These are phyloP conservation scores for Fallopia convolvulus DNA, from an alignment of 148 eudicot species.

Conservation along the genomic window DNA sequence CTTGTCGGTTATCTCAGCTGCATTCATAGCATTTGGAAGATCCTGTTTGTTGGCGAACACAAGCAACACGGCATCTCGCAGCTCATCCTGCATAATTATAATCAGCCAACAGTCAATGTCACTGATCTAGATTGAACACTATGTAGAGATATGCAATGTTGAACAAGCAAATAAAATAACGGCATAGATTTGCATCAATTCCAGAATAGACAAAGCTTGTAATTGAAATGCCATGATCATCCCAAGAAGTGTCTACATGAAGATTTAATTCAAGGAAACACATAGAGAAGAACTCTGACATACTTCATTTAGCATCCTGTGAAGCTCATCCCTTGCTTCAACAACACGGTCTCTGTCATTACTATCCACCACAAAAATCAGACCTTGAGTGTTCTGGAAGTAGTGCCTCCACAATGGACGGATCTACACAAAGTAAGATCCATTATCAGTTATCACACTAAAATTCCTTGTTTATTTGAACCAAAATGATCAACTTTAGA, in stretches of 20 bases:
- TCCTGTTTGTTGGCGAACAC: slow-evolving; percentile 46
- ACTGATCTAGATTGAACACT: neutral
- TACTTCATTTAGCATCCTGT: slow-evolving; percentile 85
- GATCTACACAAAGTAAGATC: slow-evolving; percentile 38
- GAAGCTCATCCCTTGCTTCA: slow-evolving; percentile 79
- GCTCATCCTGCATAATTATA: slow-evolving; percentile 22
- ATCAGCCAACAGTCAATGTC: neutral
- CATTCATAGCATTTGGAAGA: slow-evolving; percentile 17
- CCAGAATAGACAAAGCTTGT: neutral
- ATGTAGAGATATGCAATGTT: neutral
- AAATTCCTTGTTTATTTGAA: neutral
- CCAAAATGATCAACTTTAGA: neutral
- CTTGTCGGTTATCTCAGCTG: slow-evolving; percentile 13
- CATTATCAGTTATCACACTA: neutral
- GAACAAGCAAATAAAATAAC: neutral
- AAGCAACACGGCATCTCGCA: slow-evolving; percentile 38
- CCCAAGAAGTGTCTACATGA: neutral
- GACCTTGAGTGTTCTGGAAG: slow-evolving; percentile 80
- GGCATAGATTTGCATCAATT: neutral
- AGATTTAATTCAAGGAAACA: neutral
- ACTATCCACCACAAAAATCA: slow-evolving; percentile 80
- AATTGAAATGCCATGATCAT: neutral
- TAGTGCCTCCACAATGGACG: slow-evolving; percentile 92
- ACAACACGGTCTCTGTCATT: slow-evolving; percentile 80
- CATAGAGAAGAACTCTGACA: neutral